A percentile compares a stretch with the other conserved stretches of the same genome.
Evolutionary conservation across 208 protist genomes (phyloP).

Genomic region (Leptomonas pyrrhocoris): DNA sequence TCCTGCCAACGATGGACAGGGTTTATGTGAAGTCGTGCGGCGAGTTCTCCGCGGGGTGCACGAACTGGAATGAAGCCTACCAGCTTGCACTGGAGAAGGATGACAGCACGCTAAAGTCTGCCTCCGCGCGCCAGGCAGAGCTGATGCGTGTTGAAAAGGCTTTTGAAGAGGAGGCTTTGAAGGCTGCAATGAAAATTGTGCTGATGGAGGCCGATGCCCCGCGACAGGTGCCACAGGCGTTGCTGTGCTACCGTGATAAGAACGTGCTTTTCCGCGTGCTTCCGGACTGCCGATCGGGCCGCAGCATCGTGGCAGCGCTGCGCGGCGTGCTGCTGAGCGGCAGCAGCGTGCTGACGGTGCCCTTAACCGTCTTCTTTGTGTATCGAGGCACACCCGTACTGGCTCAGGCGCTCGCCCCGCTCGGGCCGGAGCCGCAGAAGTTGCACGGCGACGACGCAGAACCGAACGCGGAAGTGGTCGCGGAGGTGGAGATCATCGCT

Average conservation of each 20-base stretch:
- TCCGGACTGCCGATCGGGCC: conserved; percentile 77
- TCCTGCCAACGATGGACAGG: conserved; percentile 32
- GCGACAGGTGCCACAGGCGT: conserved; percentile 60
- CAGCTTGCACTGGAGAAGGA: conserved; percentile 77
- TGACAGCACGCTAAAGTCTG: conserved; percentile 54
- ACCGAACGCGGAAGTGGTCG: conserved; percentile 52
- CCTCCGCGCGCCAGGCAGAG: conserved; percentile 45
- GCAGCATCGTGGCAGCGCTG: conserved; percentile 78
- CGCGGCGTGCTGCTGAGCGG: conserved; percentile 77
- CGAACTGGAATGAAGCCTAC: conserved; percentile 81
- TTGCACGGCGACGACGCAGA: conserved; percentile 32
- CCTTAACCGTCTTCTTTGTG: conserved; percentile 77
- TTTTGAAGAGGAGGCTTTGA: conserved; percentile 58
- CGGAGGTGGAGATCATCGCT: conserved; percentile 69
- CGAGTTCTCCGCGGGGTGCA: conserved; percentile 35
- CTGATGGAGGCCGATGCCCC: conserved; percentile 73
- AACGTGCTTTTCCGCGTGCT: conserved; percentile 90
- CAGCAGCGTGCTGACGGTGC: conserved; percentile 76
- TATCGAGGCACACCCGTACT: conserved; percentile 86
- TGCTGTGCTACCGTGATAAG: conserved; percentile 79
- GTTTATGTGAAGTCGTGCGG: conserved; percentile 50
- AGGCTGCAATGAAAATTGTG: conserved; percentile 68
- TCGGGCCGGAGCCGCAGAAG: conserved; percentile 51
- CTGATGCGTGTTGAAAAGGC: conserved; percentile 53
- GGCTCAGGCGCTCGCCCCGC: conserved; percentile 81